Base-by-base conservation (phyloP, 192 early-diverging fungal genomes). In the Radiomyces spectabilis region DNA sequence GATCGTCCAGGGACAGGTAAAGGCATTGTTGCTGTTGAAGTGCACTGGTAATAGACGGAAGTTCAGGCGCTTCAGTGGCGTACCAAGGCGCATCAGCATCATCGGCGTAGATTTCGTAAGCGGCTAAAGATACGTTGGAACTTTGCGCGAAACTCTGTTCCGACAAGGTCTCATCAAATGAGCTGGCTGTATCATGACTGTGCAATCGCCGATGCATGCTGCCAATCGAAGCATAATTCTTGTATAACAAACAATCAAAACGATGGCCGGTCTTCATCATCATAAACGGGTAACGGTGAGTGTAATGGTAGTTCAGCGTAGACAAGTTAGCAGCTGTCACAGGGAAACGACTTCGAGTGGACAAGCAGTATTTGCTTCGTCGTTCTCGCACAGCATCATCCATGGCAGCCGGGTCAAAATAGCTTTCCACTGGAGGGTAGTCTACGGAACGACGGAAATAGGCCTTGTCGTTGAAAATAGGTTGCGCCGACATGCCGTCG, bases 81-180 rank as follows among this genome's bases (percentile, higher is more conserved):
- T 57, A 57, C 55, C 55, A 57, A 5, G 55, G 55, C 4, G 55
- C 55, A 48, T 57, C 55, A n/a, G 54, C 54, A 55, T 55, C 54
- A 32, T 55, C 42, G 4, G 41, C 39, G 25, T 41, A 55, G 4
- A 55, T 42, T 22, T 44, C 55, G 5, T 41, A 22, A 21, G 33
- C 48, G 9, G 43, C 46, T 12, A 41, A 22, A 51, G 42, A 55
- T 3, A 39, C 29, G 6, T 43, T 57, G 12, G 55, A 47, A 30
- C 7, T 39, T 26, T 6, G 35, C 7, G 51, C 39, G 13, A 34
- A n/a, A 26, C 24, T 53, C 37, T 53, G 38, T 24, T 53, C 41
- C 21, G 29, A 43, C 25, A 44, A 41, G 26, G 5, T n/a, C 6
- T 55, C 53, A 0, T 55, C 53, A 10, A 7, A 24, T 22, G 39